Evolutionary conservation across 2,329 filamentous ascomycete genomes (phyloP).

Genomic region (Cladophialophora yegresii): DNA sequence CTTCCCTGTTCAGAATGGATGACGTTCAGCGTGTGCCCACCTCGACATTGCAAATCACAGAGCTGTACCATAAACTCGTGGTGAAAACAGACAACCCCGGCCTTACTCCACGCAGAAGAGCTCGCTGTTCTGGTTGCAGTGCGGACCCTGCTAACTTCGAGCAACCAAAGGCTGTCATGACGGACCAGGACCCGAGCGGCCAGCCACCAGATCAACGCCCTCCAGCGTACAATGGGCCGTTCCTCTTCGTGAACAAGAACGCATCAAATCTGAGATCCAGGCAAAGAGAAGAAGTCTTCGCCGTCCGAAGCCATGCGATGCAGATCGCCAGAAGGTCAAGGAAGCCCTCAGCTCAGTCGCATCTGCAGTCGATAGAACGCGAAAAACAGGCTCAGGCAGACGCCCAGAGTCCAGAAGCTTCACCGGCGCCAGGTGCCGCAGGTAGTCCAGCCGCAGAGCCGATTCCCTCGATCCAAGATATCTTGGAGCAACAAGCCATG

Average conservation of each 20-base stretch:
- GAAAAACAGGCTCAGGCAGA: constrained; percentile 1
- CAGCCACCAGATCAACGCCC: constrained; percentile 13
- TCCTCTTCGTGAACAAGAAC: constrained; percentile 27
- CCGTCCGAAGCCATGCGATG: constrained; percentile 26
- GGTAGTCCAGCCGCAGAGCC: constrained; percentile 4
- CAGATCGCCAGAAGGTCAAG: constrained; percentile 23
- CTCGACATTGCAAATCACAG: constrained; percentile 8
- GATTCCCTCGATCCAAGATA: constrained; percentile 9
- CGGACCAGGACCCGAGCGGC: constrained; percentile 5
- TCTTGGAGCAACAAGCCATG: constrained; percentile 15
- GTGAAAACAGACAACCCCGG: not conserved
- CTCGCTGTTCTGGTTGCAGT: constrained; percentile 8
- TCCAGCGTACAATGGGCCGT: constrained; percentile 17
- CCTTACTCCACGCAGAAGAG: not conserved
- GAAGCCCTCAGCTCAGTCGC: constrained; percentile 8
- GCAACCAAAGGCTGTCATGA: constrained; percentile 7
- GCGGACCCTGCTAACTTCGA: not conserved
- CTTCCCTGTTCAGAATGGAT: constrained; percentile 7
- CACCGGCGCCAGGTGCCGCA: not conserved
- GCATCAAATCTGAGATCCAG: constrained; percentile 20
- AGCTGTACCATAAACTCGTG: not conserved
- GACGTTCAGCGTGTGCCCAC: constrained; percentile 9
- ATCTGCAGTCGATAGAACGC: constrained; percentile 1
- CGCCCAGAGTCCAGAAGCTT: not conserved
- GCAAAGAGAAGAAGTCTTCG: constrained; percentile 24